Evolutionary conservation across 106 monocot species (phyloP).

Genomic region (Iris macrosiphon): DNA sequence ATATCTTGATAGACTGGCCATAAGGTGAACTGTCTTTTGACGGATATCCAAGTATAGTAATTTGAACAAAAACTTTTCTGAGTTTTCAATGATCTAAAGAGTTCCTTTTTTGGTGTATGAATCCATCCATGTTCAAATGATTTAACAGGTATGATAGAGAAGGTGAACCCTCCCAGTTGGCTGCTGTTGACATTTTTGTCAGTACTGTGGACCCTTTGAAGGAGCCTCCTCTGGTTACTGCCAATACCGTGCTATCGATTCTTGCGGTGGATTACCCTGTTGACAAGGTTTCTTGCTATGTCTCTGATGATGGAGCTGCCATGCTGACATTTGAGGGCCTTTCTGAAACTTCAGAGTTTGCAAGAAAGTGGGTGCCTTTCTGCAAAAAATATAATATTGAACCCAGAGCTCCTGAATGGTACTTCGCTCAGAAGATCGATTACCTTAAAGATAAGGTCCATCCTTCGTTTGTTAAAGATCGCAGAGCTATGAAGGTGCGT

Average conservation of each 20-base stretch:
- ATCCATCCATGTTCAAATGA: neutral
- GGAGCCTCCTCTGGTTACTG: conserved; percentile 89
- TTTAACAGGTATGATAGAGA: conserved; percentile 71
- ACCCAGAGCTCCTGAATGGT: conserved; percentile 89
- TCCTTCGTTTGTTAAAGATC: conserved; percentile 65
- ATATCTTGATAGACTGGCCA: conserved; percentile 55
- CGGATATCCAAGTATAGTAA: conserved; percentile 45
- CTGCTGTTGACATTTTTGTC: conserved; percentile 91
- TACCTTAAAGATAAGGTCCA: conserved; percentile 66
- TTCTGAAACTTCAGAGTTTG: conserved; percentile 88
- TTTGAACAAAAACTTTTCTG: neutral
- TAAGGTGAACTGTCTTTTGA: conserved; percentile 49
- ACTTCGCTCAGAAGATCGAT: conserved; percentile 50
- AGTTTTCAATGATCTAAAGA: neutral
- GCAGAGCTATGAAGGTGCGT: conserved; percentile 48
- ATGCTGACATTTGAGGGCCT: conserved; percentile 83
- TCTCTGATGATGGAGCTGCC: conserved; percentile 87
- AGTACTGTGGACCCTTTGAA: conserved; percentile 89
- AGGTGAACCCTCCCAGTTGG: conserved; percentile 84
- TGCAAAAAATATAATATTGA: conserved; percentile 81
- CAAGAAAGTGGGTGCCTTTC: conserved; percentile 87
- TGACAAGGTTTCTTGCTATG: conserved; percentile 87
- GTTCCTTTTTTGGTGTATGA: neutral
- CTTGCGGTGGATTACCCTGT: conserved; percentile 90
- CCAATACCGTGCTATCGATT: conserved; percentile 82